These are phyloP conservation scores for Tanacetum coccineum DNA, from an alignment of 129 eudicot genomes.

Conservation along the genomic window DNA sequence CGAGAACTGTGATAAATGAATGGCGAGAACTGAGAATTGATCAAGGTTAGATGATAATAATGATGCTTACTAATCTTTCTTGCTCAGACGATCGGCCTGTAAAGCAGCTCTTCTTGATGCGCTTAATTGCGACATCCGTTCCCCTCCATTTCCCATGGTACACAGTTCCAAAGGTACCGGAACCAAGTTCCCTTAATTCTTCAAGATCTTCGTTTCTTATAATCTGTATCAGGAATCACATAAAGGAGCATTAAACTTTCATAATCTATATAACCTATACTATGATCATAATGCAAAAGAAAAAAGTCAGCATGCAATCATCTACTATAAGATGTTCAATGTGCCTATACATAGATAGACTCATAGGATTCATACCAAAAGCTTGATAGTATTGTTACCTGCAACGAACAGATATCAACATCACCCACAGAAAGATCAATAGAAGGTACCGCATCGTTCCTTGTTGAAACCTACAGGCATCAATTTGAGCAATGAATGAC, in stretches of 20 bases:
- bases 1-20: not conserved
- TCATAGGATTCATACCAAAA: constrained; percentile 5
- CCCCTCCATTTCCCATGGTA: constrained; percentile 99
- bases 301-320: no score
- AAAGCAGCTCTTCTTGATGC: constrained; percentile 91
- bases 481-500: not conserved
- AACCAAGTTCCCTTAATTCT: constrained; percentile 90
- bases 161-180: constrained; percentile 97
- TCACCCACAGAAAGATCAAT: constrained; percentile 62
- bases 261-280: not conserved
- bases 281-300: no score
- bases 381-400: constrained; percentile 44
- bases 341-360: not conserved
- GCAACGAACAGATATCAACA: constrained; percentile 72
- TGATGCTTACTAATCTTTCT: constrained; percentile 70
- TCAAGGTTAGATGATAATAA: not conserved
- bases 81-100: constrained; percentile 91
- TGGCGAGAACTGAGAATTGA: no score
- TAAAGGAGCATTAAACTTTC: constrained; percentile 15
- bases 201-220: constrained; percentile 86
- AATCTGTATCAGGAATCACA: constrained; percentile 47
- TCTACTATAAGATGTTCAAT: no score
- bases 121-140: constrained; percentile 93
- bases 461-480: constrained; percentile 52
- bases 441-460: constrained; percentile 57